Conservation (phyloP, 2,329 filamentous ascomycete species). For the Fusarium redolens region DNA sequence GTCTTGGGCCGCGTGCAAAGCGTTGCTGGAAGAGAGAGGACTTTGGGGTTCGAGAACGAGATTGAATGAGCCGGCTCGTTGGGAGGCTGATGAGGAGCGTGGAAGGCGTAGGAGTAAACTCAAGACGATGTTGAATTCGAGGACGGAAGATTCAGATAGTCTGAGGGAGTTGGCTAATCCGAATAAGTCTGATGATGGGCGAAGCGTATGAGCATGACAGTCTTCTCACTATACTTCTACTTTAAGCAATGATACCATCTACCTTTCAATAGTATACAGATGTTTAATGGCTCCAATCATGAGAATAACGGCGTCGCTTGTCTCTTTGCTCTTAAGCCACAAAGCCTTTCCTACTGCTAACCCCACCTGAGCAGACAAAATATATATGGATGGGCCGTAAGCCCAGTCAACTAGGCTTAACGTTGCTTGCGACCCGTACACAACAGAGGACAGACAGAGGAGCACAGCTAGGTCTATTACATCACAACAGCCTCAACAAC, state of each 20-base stretch:
- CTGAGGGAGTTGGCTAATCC: background rate
- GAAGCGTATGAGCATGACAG: background rate
- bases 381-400: background rate
- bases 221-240: rapidly evolving
- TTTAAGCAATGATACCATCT: background rate
- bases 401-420: no score
- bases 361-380: no score
- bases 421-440: no score
- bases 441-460: rapidly evolving
- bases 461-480: rapidly evolving
- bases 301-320: rapidly evolving
- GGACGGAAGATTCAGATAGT: background rate
- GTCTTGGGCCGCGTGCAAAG: background rate
- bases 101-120: background rate
- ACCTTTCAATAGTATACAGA: background rate
- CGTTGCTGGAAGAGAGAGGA: background rate
- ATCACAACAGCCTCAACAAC: rapidly evolving
- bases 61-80: background rate
- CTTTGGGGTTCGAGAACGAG: background rate
- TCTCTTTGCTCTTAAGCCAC: no score
- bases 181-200: background rate
- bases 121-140: background rate
- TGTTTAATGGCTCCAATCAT: rapidly evolving
- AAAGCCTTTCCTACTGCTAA: no score
- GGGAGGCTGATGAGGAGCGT: background rate